A percentile compares a stretch with the other conserved stretches of the same genome.
Conservation (phyloP, 2,329 filamentous ascomycete genomes). For the Diplodia seriata region DNA sequence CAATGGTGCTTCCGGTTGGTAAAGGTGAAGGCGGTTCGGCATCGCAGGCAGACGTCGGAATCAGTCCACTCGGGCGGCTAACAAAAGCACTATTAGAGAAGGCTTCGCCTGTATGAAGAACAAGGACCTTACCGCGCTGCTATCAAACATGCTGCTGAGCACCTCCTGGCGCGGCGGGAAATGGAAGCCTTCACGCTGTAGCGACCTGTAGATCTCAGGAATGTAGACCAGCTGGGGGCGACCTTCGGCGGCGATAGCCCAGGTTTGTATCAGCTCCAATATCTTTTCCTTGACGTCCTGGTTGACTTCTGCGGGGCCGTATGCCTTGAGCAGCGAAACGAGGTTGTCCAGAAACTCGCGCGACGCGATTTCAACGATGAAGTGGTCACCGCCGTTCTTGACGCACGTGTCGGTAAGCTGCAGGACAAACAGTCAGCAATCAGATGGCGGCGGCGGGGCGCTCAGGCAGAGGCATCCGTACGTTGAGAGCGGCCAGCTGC, state of each 20-base stretch:
- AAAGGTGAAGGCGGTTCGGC: constrained; percentile 92
- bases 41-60: constrained; percentile 98
- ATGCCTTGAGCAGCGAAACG: constrained; percentile 84
- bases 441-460: neutral
- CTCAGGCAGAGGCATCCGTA: constrained; percentile 51
- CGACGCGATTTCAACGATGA: constrained; percentile 92
- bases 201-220: constrained; percentile 79
- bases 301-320: constrained; percentile 76
- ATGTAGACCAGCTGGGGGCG: constrained; percentile 85
- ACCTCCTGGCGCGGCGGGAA: constrained; percentile 89
- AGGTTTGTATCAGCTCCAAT: constrained; percentile 89
- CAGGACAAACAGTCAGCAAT: constrained; percentile 10
- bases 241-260: constrained; percentile 88
- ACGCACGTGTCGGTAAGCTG: constrained; percentile 97
- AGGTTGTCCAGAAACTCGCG: constrained; percentile 99
- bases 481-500: constrained; percentile 91
- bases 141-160: constrained; percentile 97
- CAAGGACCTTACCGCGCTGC: constrained; percentile 74
- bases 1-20: constrained; percentile 99
- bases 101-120: neutral
- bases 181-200: constrained; percentile 84
- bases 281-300: constrained; percentile 88
- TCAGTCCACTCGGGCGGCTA: constrained; percentile 97
- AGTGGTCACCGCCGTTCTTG: constrained; percentile 96
- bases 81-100: neutral